These are phyloP conservation scores for Sordaria brevicollis DNA, from an alignment of 495 filamentous ascomycete species.

Conservation along the genomic window DNA sequence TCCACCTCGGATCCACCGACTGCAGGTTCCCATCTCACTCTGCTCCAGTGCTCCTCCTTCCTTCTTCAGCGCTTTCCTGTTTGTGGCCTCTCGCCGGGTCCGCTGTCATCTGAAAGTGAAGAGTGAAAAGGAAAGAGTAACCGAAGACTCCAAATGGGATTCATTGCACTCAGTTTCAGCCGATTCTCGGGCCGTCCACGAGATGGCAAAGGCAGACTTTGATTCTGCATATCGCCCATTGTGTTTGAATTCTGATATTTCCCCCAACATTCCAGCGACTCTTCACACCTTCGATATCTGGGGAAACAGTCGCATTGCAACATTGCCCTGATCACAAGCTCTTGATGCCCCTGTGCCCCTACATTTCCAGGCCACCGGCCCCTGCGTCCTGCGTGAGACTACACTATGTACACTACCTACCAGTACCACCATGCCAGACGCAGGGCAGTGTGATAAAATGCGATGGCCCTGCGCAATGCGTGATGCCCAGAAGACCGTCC, in stretches of 20 bases:
- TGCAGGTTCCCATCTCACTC: not conserved
- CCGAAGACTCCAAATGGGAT: no score
- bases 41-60: no score
- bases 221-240: not conserved
- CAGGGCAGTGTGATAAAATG: not conserved
- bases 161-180: not conserved
- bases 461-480: not conserved
- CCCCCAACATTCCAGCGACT: not conserved
- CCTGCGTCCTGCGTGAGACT: not conserved
- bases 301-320: not conserved
- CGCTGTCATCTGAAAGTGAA: not conserved
- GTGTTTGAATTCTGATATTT: not conserved
- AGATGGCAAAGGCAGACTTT: not conserved
- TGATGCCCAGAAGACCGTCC: not conserved
- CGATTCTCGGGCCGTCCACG: not conserved
- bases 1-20: not conserved
- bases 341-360: no score
- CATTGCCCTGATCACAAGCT: not conserved
- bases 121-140: not conserved
- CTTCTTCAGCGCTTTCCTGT: not conserved
- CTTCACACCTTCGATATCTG: not conserved
- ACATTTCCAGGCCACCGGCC: not conserved
- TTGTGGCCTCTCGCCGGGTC: not conserved
- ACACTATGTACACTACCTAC: no score
- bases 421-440: not conserved